Conservation (phyloP, 176 grass and related monocot genomes). For the Pharus latifolius region DNA sequence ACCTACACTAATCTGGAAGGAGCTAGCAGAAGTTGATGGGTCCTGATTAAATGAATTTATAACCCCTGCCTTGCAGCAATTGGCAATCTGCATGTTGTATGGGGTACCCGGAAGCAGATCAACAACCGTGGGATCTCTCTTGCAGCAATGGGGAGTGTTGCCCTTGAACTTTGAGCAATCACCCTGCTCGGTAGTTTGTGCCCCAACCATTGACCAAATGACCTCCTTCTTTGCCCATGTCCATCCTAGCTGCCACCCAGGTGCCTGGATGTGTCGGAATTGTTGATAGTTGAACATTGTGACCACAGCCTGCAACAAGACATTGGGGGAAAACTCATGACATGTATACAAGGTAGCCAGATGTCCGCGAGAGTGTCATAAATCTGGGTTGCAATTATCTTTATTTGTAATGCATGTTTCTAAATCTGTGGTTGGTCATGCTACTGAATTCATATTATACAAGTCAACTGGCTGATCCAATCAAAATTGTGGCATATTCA, state of each 20-base stretch:
- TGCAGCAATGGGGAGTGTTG: constrained; percentile 49
- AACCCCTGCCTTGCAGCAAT: constrained; percentile 79
- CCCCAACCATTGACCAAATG: constrained; percentile 88
- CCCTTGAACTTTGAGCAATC: constrained; percentile 80
- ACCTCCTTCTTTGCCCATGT: constrained; percentile 84
- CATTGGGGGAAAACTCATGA: neutral
- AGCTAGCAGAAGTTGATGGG: constrained; percentile 46
- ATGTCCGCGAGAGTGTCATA: neutral
- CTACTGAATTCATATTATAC: neutral
- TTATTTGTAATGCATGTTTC: neutral
- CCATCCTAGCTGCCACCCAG: constrained; percentile 80
- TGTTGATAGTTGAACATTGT: constrained; percentile 85
- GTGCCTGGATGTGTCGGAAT: constrained; percentile 64
- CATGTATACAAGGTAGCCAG: neutral
- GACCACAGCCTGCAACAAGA: constrained; percentile 52
- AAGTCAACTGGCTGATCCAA: neutral
- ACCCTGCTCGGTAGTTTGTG: constrained; percentile 72
- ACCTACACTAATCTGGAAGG: constrained; percentile 79
- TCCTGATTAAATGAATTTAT: constrained; percentile 58
- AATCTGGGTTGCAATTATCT: neutral
- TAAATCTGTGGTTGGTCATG: neutral
- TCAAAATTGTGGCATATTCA: neutral
- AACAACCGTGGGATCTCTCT: constrained; percentile 50
- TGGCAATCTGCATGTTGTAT: constrained; percentile 70
- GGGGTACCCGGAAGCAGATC: constrained; percentile 74